A percentile compares a stretch with the other conserved stretches of the same genome.
phyloP scores from a whole-genome alignment of 2,329 filamentous ascomycete species.

The Fusarium staphyleae region DNA sequence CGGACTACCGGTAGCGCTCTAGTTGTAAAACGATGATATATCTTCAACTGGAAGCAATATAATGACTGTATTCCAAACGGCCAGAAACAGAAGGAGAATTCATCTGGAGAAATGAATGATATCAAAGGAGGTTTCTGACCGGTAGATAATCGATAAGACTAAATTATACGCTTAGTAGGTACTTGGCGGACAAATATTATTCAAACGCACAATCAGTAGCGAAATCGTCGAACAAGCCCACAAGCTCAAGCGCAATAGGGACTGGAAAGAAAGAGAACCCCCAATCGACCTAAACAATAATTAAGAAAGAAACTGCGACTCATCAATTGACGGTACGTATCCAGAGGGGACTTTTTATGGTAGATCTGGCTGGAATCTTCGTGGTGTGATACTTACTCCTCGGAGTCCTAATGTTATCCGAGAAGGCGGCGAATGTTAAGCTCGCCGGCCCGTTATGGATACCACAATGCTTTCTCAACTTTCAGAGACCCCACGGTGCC shows the following conservation, averaged over 20 bases:
- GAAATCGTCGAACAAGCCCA: not conserved
- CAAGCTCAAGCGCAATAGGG: not conserved
- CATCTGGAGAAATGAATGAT: constrained; percentile 4
- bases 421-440: not conserved
- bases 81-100: not conserved
- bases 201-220: constrained; percentile 26
- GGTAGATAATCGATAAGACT: not conserved
- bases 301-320: not conserved
- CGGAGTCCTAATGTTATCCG: not conserved
- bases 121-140: not conserved
- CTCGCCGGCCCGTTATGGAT: not conserved
- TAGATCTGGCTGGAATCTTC: not conserved
- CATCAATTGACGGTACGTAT: not conserved
- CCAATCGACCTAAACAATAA: too few species aligned
- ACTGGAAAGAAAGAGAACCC: not conserved
- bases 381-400: not conserved
- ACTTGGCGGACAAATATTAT: constrained; percentile 25
- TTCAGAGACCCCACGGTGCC: not conserved
- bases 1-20: constrained; percentile 46
- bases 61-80: not conserved
- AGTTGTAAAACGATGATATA: constrained; percentile 16
- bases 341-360: not conserved
- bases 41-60: not conserved
- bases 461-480: not conserved
- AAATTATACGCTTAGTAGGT: not conserved